phyloP scores from a whole-genome alignment of 2,329 filamentous ascomycete species.

The Diplodia corticola region DNA sequence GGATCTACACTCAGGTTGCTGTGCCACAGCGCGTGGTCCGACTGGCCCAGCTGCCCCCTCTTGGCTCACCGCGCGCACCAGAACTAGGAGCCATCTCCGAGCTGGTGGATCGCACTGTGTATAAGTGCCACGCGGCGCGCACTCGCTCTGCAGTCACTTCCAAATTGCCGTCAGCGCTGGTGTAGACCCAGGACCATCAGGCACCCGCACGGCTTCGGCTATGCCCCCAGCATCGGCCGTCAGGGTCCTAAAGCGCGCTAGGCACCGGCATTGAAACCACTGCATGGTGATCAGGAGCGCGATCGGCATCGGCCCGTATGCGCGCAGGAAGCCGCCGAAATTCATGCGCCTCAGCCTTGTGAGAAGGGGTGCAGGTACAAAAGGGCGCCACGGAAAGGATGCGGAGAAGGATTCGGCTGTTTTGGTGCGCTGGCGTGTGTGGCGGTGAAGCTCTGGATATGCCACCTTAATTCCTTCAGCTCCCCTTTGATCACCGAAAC shows the following conservation, averaged over 20 bases:
- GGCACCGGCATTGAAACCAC: neutral
- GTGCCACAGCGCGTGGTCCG: neutral
- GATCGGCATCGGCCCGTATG: conserved; percentile 13
- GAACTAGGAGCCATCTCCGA: conserved; percentile 4
- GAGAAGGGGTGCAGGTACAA: neutral
- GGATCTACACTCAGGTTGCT: neutral
- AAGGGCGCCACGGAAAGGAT: neutral
- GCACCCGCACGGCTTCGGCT: neutral
- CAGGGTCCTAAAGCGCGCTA: neutral
- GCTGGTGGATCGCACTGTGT: neutral
- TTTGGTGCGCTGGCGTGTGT: neutral
- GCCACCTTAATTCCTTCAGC: neutral
- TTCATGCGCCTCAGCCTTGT: neutral
- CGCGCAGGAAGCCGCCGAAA: neutral
- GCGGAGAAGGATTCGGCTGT: neutral
- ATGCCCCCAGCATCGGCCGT: neutral
- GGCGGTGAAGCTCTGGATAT: too few relatives aligned
- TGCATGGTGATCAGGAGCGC: conserved; percentile 8
- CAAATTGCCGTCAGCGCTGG: neutral
- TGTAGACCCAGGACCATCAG: neutral
- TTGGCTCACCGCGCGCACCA: neutral
- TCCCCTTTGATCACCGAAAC: neutral
- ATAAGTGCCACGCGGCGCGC: neutral
- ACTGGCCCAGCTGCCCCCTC: neutral
- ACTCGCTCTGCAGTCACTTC: neutral